Base-by-base conservation (phyloP, 306 rosid species). In the Luffa aegyptiaca region DNA sequence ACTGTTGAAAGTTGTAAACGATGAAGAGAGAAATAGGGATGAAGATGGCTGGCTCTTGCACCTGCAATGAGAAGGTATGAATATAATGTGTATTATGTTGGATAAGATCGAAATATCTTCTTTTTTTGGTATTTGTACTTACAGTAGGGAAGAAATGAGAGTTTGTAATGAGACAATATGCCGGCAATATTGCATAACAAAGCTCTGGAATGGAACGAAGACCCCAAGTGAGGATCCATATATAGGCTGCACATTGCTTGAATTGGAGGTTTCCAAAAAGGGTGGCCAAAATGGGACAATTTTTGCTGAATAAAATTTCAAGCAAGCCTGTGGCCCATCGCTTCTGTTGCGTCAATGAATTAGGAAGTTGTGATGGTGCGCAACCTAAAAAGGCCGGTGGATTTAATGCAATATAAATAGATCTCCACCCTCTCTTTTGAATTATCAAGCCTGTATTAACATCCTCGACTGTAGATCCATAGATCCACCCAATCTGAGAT, bases 351-450 rank as follows among this genome's bases (percentile, higher is more conserved):
- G 46, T 58, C 21, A 84, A 36, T 26, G 66, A 13, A 52, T 17
- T 18, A 1, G 53, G 79, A 42, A 51, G 20, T 20, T 53, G n/a
- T 2, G 79, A 45, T 0, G 85, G 79, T 5, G 75, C 79, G 17
- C 69, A 61, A 3, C 85, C 85, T 16, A 86, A n/a, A 59, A 86
- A 84, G 18, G 79, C 83, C 0, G 81, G 84, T 16, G 84, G 89
- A 12, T 48, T 2, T 2, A 78, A 75, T 53, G 49, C 62, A 0
- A 57, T 63, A 13, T 31, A 70, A 21, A 82, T 74, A 0, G 89
- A 86, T 14, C 69, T 84, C 81, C 76, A 84, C 5, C 86, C 81
- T 61, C 18, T 70, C 10, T 42, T n/a, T 16, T 86, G 87, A 41
- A 86, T 82, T 75, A 51, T 61, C 12, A 84, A 35, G 1, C 89